Percentiles rank a stretch among this genome's conserved stretches.
phyloP scores from a whole-genome alignment of 1,139 yeast genomes.

The Taphrina deformans region DNA sequence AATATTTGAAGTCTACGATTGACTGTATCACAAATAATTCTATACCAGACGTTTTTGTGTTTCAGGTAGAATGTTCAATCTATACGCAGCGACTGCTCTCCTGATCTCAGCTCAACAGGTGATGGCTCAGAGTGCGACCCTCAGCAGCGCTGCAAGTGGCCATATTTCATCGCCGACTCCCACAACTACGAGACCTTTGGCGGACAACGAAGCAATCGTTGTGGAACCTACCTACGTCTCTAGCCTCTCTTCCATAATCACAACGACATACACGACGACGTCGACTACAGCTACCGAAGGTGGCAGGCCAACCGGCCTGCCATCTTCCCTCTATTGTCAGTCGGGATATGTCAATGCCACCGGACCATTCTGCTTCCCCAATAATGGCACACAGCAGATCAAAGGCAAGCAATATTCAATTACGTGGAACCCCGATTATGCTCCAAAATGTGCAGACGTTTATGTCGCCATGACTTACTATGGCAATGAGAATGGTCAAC shows the following conservation, averaged over 20 bases:
- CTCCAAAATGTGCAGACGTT: slow-evolving; percentile 22
- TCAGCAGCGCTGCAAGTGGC: neutral
- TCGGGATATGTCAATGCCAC: slow-evolving; percentile 17
- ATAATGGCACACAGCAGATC: slow-evolving; percentile 30
- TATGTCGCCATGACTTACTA: slow-evolving; percentile 22
- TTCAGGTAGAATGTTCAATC: neutral
- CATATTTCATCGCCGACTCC: neutral
- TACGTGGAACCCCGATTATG: slow-evolving; percentile 21
- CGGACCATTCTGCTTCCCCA: slow-evolving; percentile 26
- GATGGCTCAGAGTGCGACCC: neutral
- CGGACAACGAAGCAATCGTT: neutral
- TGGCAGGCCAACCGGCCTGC: slow-evolving; percentile 17
- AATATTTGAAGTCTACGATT: no score
- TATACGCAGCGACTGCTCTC: neutral
- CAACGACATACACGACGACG: slow-evolving; percentile 13
- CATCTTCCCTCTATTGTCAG: slow-evolving; percentile 16
- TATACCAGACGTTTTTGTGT: neutral
- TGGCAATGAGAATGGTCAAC: slow-evolving; percentile 22
- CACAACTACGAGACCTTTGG: neutral
- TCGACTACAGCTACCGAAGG: neutral
- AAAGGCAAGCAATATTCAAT: slow-evolving; percentile 25
- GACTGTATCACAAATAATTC: neutral
- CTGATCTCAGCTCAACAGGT: neutral
- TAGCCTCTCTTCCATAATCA: slow-evolving; percentile 6
- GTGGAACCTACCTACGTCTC: slow-evolving; percentile 7